A percentile compares a stretch with the other conserved stretches of the same genome.
Evolutionary conservation across 495 filamentous ascomycete species (phyloP).

Genomic region (Penicillium ucsense): DNA sequence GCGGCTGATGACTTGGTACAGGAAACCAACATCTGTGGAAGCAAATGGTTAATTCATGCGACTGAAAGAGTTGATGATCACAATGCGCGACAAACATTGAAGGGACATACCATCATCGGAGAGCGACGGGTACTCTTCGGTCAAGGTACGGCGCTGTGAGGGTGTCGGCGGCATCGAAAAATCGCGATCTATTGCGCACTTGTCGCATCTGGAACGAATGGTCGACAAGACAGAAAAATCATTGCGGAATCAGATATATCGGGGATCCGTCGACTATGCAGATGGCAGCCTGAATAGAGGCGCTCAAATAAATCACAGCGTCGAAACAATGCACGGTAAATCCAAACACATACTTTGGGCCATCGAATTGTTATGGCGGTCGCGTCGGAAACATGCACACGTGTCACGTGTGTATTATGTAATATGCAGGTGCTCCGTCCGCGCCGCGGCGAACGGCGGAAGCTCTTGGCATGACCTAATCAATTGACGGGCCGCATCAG

Average conservation of each 20-base stretch:
- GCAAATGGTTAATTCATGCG: slow-evolving; percentile 4
- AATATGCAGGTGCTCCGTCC: slow-evolving; percentile 2
- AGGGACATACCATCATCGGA: slow-evolving; percentile 52
- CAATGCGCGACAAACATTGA: background rate
- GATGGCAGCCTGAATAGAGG: slow-evolving; percentile 10
- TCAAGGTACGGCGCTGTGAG: slow-evolving; percentile 40
- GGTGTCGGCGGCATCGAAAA: slow-evolving; percentile 52
- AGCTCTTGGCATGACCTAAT: background rate
- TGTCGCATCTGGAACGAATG: slow-evolving; percentile 44
- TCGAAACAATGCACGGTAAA: background rate
- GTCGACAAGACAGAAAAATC: slow-evolving; percentile 33
- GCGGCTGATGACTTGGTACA: slow-evolving; percentile 64
- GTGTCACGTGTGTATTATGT: slow-evolving; percentile 17
- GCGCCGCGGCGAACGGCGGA: too few relatives aligned
- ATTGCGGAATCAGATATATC: slow-evolving; percentile 24
- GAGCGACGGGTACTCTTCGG: slow-evolving; percentile 38
- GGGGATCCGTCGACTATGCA: slow-evolving; percentile 6
- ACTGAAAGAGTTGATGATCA: background rate
- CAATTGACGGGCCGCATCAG: too few relatives aligned
- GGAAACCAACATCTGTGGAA: slow-evolving; percentile 60
- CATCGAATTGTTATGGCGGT: slow-evolving; percentile 20
- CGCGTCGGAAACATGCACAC: slow-evolving; percentile 21
- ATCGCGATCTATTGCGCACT: slow-evolving; percentile 43
- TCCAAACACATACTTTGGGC: background rate
- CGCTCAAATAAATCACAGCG: slow-evolving; percentile 2